Conservation (phyloP, 2,329 filamentous ascomycete genomes). For the Epichloe gansuensis region DNA sequence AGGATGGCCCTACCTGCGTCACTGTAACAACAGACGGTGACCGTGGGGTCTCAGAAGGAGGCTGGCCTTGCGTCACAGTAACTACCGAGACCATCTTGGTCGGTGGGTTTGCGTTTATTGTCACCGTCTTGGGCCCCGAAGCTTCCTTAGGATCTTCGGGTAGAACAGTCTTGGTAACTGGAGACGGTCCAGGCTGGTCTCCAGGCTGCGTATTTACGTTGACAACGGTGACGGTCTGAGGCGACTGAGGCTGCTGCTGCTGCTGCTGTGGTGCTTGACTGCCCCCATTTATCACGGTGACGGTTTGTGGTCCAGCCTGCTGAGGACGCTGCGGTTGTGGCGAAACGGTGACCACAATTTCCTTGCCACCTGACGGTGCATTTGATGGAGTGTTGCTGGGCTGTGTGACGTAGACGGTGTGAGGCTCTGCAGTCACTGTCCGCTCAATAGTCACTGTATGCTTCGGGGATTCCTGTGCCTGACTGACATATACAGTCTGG, state of each 20-base stretch:
- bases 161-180: slow-evolving; percentile 14
- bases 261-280: not conserved
- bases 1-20: not conserved
- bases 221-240: slow-evolving; percentile 6
- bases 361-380: not conserved
- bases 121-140: slow-evolving; percentile 11
- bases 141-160: slow-evolving; percentile 5
- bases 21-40: slow-evolving; percentile 3
- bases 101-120: slow-evolving; percentile 10
- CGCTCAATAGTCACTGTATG: slow-evolving; percentile 9
- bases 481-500: slow-evolving; percentile 17
- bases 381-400: not conserved
- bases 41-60: not conserved
- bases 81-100: slow-evolving; percentile 11
- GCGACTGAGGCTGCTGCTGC: slow-evolving; percentile 2
- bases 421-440: slow-evolving; percentile 12
- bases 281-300: slow-evolving; percentile 3
- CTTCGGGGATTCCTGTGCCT: slow-evolving; percentile 8
- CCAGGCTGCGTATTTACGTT: not conserved
- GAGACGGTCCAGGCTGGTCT: not conserved
- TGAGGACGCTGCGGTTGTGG: slow-evolving; percentile 1
- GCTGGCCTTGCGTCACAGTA: slow-evolving; percentile 6
- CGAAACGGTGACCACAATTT: slow-evolving; percentile 7
- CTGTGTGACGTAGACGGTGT: slow-evolving; percentile 8
- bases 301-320: slow-evolving; percentile 1